Conservation (phyloP, 768 basidiomycete genomes). For the Lentinula lateritia region DNA sequence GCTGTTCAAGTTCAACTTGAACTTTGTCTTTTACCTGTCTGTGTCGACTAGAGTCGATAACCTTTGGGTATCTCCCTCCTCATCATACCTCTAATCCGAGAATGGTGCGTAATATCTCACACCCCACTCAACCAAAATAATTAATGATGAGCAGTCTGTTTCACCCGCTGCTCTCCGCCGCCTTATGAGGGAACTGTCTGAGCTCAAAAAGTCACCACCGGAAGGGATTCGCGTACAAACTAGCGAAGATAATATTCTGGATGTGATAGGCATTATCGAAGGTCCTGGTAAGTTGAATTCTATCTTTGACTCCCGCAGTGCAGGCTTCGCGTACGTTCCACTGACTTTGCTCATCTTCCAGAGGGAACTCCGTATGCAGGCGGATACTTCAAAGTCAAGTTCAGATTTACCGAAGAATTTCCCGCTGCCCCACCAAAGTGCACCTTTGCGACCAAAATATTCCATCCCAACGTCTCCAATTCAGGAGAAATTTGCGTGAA, state of each 20-base stretch:
- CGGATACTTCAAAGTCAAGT: conserved; percentile 69
- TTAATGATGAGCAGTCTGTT: conserved; percentile 25
- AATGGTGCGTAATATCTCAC: background rate
- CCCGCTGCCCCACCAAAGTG: conserved; percentile 94
- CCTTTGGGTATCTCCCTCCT: background rate
- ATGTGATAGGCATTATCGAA: conserved; percentile 82
- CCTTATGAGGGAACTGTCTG: conserved; percentile 80
- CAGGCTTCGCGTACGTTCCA: background rate
- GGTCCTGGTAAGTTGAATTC: conserved; percentile 68
- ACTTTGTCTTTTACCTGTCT: background rate
- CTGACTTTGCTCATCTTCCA: conserved; percentile 13
- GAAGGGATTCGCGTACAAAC: conserved; percentile 90
- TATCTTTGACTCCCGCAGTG: background rate
- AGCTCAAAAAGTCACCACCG: conserved; percentile 76
- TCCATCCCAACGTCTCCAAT: conserved; percentile 92
- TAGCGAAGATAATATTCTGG: conserved; percentile 83
- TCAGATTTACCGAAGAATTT: conserved; percentile 91
- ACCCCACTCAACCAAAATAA: background rate
- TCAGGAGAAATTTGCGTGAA: conserved; percentile 94
- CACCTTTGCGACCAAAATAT: conserved; percentile 87
- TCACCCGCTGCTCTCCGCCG: conserved; percentile 68
- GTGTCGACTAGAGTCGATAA: background rate
- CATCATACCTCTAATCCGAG: background rate
- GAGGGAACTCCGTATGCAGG: conserved; percentile 66
- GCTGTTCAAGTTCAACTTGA: background rate